Evolutionary conservation across 2,329 filamentous ascomycete species (phyloP), one percentile per base, ranked within the genome.

Genomic region (Hypoxylon sp.): DNA sequence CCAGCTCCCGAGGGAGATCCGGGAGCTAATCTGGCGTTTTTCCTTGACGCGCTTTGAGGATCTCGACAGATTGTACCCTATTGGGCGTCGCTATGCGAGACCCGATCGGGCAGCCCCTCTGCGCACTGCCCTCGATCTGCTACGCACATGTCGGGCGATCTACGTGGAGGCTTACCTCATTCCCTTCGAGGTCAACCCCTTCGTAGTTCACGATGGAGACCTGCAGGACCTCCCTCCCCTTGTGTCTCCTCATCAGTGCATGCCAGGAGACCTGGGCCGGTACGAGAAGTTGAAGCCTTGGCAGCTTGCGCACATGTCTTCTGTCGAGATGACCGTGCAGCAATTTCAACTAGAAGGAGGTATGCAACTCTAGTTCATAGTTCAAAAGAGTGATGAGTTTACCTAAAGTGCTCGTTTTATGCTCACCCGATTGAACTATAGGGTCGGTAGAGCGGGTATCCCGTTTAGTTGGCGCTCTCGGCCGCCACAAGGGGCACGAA

Each of bases 131-230:
- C 62, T 73, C 8, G 41, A 59, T 2, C 59, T 74, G 1, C 58
- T 74, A 19, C 65, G 56, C 28, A 73, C 72, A 3, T 74, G 73
- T 39, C 71, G 70, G 2, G 70, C 72, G 6, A 49, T 73, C 26
- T 74, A 74, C 55, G 58, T 73, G 30, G 72, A 74, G 41, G 49
- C 72, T 6, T 74, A 68, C 37, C 67, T 74, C 10, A 64, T 61
- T 5, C 72, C 72, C 8, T 74, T 74, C 28, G 67, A 70, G 6
- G 64, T 70, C 22, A 74, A 74, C 51, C 64, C 70, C 3, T 50
- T 74, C 51, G 34, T 47, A 19, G 37, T 39, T 6, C 34, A 39
- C 49, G 70, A 72, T 22, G 70, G 68, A 5, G 55, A 71, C 20
- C n/a, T 56, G 3, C 17, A 48, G 7, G 65, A 72, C 19, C 49